These are phyloP conservation scores for Evernia prunastri DNA, from an alignment of 495 filamentous ascomycete species.

Conservation along the genomic window DNA sequence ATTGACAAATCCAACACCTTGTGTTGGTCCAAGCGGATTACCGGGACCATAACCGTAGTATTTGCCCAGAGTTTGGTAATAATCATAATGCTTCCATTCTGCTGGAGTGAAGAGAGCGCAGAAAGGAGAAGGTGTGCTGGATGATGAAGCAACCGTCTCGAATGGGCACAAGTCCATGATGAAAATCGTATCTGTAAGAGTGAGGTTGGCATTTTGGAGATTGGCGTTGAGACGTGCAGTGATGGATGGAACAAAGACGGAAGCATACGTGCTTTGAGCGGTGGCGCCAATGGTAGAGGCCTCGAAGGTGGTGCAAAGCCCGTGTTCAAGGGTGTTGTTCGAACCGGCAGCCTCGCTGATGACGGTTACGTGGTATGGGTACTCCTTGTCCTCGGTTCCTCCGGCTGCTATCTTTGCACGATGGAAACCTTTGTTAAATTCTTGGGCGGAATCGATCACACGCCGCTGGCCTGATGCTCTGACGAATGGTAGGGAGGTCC, in stretches of 20 bases:
- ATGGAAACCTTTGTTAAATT: constrained; percentile 68
- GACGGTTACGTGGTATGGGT: constrained; percentile 52
- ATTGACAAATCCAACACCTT: constrained; percentile 78
- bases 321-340: constrained; percentile 78
- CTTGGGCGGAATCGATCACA: constrained; percentile 65
- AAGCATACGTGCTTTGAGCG: constrained; percentile 48
- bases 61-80: constrained; percentile 67
- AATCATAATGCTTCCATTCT: constrained; percentile 73
- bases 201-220: constrained; percentile 56
- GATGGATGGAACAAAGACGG: constrained; percentile 56
- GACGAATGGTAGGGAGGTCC: constrained; percentile 56
- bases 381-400: constrained; percentile 31
- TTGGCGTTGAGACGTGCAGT: constrained; percentile 52
- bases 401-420: constrained; percentile 45
- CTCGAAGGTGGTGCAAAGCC: constrained; percentile 60
- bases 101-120: constrained; percentile 60
- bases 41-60: constrained; percentile 75
- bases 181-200: constrained; percentile 49
- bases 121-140: constrained; percentile 43
- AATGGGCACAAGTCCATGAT: constrained; percentile 87
- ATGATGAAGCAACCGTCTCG: constrained; percentile 55
- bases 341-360: constrained; percentile 55
- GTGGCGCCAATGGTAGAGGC: constrained; percentile 37
- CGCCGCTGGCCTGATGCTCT: constrained; percentile 63
- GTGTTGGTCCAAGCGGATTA: constrained; percentile 68